Evolutionary conservation across 2,329 filamentous ascomycete species (phyloP), one percentile per base, ranked within the genome.

Genomic region (Coniochaeta ligniaria): DNA sequence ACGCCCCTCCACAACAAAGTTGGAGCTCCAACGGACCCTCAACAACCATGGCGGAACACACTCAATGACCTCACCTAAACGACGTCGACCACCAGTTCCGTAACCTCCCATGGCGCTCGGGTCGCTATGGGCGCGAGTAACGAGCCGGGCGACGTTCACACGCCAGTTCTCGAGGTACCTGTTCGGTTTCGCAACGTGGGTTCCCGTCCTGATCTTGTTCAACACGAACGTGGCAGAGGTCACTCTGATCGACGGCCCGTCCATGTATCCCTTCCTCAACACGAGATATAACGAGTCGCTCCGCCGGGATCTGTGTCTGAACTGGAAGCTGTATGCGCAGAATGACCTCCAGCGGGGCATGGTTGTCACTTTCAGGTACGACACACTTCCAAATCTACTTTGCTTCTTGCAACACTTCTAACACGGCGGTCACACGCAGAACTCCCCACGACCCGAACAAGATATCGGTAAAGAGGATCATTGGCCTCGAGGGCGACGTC

Each of bases 181-280:
- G 57, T 72, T 85, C 64, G 77, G 78, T 57, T 76, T 85, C 62
- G 79, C 80, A 58, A 82, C 83, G 26, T 88, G 86, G 83, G 72
- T 88, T 26, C 87, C 87, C 1, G 80, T 84, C 16, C 74, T 84
- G 57, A 79, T 86, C 61, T 83, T 82, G 71, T 80, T 89, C 75
- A 84, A 87, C 67, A 75, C 81, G 36, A 78, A 86, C 66, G 80
- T 89, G 41, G 83, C 80, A 24, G 83, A 86, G 65, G 63, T 87
- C 52, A 81, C 80, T 3, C 74, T 76, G 61, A 82, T 90, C 62
- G 78, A 78, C 38, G 87, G 87, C 2, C 72, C 78, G 22, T 92
- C 88, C 22, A 95, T 95, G 91, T 88, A 88, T 60, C 91, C 91
- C 1, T 88, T 86, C 63, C 76, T 94, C 60, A 93, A 93, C 68